Evolutionary conservation across 2,329 filamentous ascomycete genomes (phyloP), one percentile per base, ranked within the genome.

Genomic region (Penicillium sp.): DNA sequence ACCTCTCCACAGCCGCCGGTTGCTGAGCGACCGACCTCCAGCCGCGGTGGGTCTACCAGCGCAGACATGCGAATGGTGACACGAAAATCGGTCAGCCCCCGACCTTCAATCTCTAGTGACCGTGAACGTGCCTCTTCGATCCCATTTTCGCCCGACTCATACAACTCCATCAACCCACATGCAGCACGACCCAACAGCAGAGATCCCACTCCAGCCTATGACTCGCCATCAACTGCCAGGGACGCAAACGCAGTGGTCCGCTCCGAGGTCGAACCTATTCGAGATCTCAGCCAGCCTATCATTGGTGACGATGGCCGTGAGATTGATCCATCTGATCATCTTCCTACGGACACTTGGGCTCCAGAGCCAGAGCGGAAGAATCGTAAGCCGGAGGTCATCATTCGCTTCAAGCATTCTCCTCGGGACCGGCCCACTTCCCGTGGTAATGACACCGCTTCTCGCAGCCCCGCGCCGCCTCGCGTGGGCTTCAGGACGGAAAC

Each of bases 321-420:
- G 55, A 86, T 88, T 63, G 86, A 88, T 70, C 86, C 86, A 5
- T 86, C 84, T 0, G 86, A 88, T 68, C 85, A 88, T 67, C 76
- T 88, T 2, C 86, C 86, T 1, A 78, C 86, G 3, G 82, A 86
- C 59, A 85, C 84, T 2, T 88, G 86, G 86, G 86, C 86, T 0
- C 86, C 86, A 1, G 86, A 88, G 65, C 86, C 86, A 2, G 84
- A 86, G 61, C 79, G 80, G 39, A 88, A 87, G 63, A 75, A 69
- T 48, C 74, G 73, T 50, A 75, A 82, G 70, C 75, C 79, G 22
- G 78, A 80, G 47, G 75, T 80, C 26, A 76, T 80, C 16, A 73
- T 81, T 47, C 76, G 77, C 11, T 80, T 80, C 61, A 77, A 77
- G 27, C 72, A 77, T 53, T 68, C 70, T 3, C 67, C 74, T 35